Conservation (phyloP, 140 eudicot species). For the Cichorium intybus region DNA sequence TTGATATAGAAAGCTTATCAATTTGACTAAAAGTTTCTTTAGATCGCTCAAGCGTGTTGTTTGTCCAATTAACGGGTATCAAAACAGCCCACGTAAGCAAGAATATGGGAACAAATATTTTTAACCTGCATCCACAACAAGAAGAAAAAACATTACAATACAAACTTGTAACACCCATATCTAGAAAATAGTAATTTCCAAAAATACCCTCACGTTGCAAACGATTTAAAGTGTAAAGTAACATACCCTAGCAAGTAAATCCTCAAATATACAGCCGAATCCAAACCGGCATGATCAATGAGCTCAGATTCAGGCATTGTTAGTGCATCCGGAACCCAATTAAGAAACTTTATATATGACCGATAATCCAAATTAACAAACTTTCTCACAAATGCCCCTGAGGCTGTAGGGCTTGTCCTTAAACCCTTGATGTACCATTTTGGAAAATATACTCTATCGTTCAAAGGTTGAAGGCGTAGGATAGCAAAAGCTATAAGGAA, state of each 20-base stretch:
- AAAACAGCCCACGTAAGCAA: conserved; percentile 63
- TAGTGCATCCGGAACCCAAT: conserved; percentile 93
- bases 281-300: conserved; percentile 94
- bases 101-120: conserved; percentile 79
- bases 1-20: conserved; percentile 89
- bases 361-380: conserved; percentile 81
- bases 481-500: conserved; percentile 84
- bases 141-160: background rate
- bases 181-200: background rate
- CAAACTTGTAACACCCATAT: background rate
- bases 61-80: conserved; percentile 84
- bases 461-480: conserved; percentile 86
- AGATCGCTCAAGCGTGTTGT: conserved; percentile 51
- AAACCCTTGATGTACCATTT: conserved; percentile 90
- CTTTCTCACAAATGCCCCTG: conserved; percentile 52
- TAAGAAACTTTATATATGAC: conserved; percentile 68
- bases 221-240: background rate
- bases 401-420: conserved; percentile 59
- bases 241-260: conserved; percentile 85
- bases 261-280: conserved; percentile 89
- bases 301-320: conserved; percentile 91
- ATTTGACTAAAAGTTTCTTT: conserved; percentile 54
- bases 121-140: conserved; percentile 48
- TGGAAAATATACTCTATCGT: conserved; percentile 91
- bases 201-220: background rate